Evolutionary conservation across 2,329 filamentous ascomycete species (phyloP).

Genomic region (Lasiodiplodia sp.): DNA sequence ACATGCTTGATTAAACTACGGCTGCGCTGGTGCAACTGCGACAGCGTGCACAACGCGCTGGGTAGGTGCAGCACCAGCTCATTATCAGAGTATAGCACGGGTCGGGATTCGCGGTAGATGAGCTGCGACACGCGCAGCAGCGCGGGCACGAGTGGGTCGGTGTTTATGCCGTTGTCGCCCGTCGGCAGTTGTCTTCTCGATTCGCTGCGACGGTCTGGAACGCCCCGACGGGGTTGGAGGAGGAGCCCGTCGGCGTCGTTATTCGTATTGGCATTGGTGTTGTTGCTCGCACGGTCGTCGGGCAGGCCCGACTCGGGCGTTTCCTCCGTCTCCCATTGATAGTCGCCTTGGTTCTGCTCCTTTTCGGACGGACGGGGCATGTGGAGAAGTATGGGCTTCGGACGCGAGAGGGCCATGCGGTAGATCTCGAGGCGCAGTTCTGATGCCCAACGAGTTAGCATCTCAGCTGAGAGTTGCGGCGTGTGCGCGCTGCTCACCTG

Average conservation of each 20-base stretch:
- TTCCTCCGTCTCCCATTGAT: slow-evolving; percentile 2
- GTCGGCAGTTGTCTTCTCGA: slow-evolving; percentile 32
- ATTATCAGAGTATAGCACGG: slow-evolving; percentile 51
- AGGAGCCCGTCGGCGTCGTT: slow-evolving; percentile 1
- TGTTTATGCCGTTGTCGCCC: slow-evolving; percentile 19
- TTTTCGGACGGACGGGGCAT: slow-evolving; percentile 28
- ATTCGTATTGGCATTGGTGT: not conserved
- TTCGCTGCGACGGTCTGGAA: slow-evolving; percentile 9
- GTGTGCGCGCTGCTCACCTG: slow-evolving; percentile 20
- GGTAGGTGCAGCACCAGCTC: slow-evolving; percentile 49
- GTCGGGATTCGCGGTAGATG: slow-evolving; percentile 52
- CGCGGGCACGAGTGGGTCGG: slow-evolving; percentile 48
- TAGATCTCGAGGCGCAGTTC: slow-evolving; percentile 57
- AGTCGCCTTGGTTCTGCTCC: slow-evolving; percentile 16
- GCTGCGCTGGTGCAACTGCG: slow-evolving; percentile 51
- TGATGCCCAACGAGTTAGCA: slow-evolving; percentile 41
- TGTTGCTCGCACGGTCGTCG: not conserved
- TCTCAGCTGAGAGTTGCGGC: not conserved
- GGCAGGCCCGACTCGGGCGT: not conserved
- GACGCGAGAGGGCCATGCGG: slow-evolving; percentile 45
- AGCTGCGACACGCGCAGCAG: slow-evolving; percentile 49
- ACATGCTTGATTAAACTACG: slow-evolving; percentile 54
- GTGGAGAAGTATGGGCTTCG: slow-evolving; percentile 42
- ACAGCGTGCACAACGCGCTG: slow-evolving; percentile 48
- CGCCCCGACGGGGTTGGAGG: not conserved